Base-by-base conservation (phyloP, 352 stramenopile species). In the Globisporangium spiculum region DNA sequence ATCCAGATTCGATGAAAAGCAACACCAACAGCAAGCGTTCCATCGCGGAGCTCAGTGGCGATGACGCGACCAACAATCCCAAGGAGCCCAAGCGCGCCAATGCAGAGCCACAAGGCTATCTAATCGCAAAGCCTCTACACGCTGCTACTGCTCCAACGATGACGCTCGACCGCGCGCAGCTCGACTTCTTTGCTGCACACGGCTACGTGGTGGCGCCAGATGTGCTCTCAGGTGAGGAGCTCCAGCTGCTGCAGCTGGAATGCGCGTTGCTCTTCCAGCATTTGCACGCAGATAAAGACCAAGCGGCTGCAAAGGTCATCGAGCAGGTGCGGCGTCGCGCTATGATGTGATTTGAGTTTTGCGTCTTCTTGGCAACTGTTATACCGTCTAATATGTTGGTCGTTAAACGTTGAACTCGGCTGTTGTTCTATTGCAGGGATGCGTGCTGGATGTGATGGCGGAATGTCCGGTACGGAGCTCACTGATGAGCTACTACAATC, bases 361-460 rank as follows among this genome's bases (percentile, higher is more conserved):
- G 38, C 18, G 38, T 46, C 38, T 7, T 46, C 38, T 46, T 46
- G 38, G 12, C 38, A 46, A 46, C 14, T 20, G 32, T 38, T 38
- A 46, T 7, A 46, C 12, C 12, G 38, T 46, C 38, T 46, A 46
- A 16, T 18, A 18, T 41, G 16, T n/a, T 60, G 53, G 32, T 22
- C 2, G 24, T 36, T 8, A 14, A 12, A 36, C 34, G 3, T 22
- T 36, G 24, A 36, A 30, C n/a, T 27, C 32, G 30, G 7, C 18
- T 44, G 16, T 60, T 58, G 44, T 22, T 20, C 16, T 48, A 16
- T 22, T 22, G 2, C 22, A 80, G 71, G 83, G 83, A 34, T 91
- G 83, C 52, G 80, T 91, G n/a, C 32, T 91, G 22, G 83, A 91
- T 44, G 63, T 81, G 22, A 78, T 91, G 71, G 76, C 79, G n/a